phyloP scores from a whole-genome alignment of 2,329 filamentous ascomycete species.

The Aureobasidium mangrovei region DNA sequence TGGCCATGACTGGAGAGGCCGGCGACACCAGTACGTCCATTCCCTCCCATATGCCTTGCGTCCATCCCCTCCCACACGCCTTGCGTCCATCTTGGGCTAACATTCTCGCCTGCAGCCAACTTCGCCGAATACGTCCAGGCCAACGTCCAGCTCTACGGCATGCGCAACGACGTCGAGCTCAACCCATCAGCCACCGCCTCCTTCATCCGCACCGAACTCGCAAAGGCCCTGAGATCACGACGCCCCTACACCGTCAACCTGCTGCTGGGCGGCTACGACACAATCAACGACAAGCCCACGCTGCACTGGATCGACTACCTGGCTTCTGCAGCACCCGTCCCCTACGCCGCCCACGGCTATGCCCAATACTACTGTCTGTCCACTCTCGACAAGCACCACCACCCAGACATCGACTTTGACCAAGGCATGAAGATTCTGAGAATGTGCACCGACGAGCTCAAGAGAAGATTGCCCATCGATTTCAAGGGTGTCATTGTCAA shows the following conservation, averaged over 20 bases:
- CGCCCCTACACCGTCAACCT: slow-evolving; percentile 97
- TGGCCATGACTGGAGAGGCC: slow-evolving; percentile 92
- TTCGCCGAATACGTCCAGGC: slow-evolving; percentile 99
- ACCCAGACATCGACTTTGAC: slow-evolving; percentile 82
- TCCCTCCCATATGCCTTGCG: background rate
- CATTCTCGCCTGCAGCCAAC: slow-evolving; percentile 57
- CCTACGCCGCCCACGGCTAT: slow-evolving; percentile 96
- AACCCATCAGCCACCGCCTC: slow-evolving; percentile 80
- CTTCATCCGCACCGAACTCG: slow-evolving; percentile 91
- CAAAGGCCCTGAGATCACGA: slow-evolving; percentile 78
- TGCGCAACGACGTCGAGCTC: slow-evolving; percentile 92
- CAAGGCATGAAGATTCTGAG: slow-evolving; percentile 86
- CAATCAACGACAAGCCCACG: slow-evolving; percentile 80
- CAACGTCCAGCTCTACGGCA: slow-evolving; percentile 95
- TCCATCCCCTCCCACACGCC: background rate
- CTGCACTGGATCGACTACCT: slow-evolving; percentile 98
- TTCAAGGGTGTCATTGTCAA: slow-evolving; percentile 92
- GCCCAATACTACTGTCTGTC: slow-evolving; percentile 99
- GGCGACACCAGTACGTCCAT: slow-evolving; percentile 71
- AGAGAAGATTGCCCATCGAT: slow-evolving; percentile 92
- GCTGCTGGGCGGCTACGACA: slow-evolving; percentile 85
- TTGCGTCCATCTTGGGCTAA: background rate
- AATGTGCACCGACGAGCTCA: slow-evolving; percentile 95
- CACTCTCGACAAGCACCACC: slow-evolving; percentile 96
- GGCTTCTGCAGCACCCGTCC: slow-evolving; percentile 75